Base-by-base conservation (phyloP, 2,329 filamentous ascomycete species). In the Colletotrichum australisinense region DNA sequence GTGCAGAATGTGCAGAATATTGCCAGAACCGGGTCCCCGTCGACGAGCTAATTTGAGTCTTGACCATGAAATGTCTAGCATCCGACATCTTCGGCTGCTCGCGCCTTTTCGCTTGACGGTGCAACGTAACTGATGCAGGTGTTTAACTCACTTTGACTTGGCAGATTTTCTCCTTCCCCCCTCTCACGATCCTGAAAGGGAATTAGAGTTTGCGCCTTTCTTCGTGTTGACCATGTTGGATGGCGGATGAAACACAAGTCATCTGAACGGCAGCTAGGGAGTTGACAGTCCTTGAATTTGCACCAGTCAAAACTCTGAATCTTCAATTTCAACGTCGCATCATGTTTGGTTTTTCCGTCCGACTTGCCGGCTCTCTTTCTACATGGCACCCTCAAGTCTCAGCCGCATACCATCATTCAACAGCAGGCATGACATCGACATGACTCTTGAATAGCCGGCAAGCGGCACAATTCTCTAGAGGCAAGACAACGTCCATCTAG, bases 301-400 rank as follows among this genome's bases (percentile, higher is more conserved):
- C 70, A 72, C 69, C 59, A 72, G 65, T 72, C 66, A 52, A 58
- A 69, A 53, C 38, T 38, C 24, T 55, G n/a, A 28, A 19, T n/a
- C 26, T 60, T 19, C 60, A 64, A 64, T 56, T 56, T n/a, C 59
- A 60, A 64, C 59, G 70, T 60, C 42, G 66, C 46, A 42, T 46
- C 60, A 16, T 38, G 19, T 58, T 24, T 14, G 22, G 26, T 49
- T 73, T 62, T 22, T 63, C 60, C 42, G 32, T 63, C 24, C 30
- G 22, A 14, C 7, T 24, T 26, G 49, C 22, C 53, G 16, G 38
- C 38, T 42, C 53, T 28, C 24, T 42, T 5, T 56, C 11, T 7
- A 56, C 42, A 49, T 22, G 42, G 42, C 42, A 49, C 19, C 7
- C 7, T 49, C 42, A n/a, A 49, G 42, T 5, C 42, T 49, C 19